phyloP scores from a whole-genome alignment of 371 early-diverging fungal genomes.

The Mortierella sp. region DNA sequence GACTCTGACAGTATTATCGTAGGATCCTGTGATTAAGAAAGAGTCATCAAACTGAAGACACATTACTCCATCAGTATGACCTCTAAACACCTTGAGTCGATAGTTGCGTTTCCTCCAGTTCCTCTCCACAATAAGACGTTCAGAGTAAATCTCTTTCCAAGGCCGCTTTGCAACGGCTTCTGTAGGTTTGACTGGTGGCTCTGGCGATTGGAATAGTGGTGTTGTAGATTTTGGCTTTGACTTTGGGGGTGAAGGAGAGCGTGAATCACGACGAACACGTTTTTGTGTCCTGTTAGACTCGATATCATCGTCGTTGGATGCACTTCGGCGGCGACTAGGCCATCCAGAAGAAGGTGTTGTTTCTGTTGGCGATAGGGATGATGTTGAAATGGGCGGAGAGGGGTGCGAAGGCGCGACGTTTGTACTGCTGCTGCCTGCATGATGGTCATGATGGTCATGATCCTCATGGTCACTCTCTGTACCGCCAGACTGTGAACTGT shows the following conservation, averaged over 20 bases:
- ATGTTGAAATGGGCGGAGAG: slow-evolving; percentile 35
- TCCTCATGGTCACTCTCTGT: slow-evolving; percentile 80
- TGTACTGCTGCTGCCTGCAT: not conserved
- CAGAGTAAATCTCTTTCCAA: slow-evolving; percentile 90
- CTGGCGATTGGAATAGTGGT: slow-evolving; percentile 38
- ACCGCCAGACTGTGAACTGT: slow-evolving; percentile 7
- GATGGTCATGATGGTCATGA: slow-evolving; percentile 63
- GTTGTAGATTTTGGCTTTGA: slow-evolving; percentile 7
- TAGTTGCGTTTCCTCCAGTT: slow-evolving; percentile 88
- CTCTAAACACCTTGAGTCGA: slow-evolving; percentile 66
- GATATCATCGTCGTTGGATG: slow-evolving; percentile 24
- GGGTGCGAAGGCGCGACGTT: slow-evolving; percentile 29
- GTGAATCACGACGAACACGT: slow-evolving; percentile 23
- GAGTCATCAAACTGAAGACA: slow-evolving; percentile 89
- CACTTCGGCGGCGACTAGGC: slow-evolving; percentile 34
- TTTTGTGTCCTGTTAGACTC: slow-evolving; percentile 27
- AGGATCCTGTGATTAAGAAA: slow-evolving; percentile 88
- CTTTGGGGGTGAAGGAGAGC: slow-evolving; percentile 22
- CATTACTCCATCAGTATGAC: slow-evolving; percentile 91
- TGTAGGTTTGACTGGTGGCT: slow-evolving; percentile 39
- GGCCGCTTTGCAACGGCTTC: slow-evolving; percentile 59
- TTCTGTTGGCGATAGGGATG: slow-evolving; percentile 38
- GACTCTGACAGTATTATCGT: slow-evolving; percentile 84
- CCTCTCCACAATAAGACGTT: slow-evolving; percentile 82
- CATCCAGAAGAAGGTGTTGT: slow-evolving; percentile 14